phyloP scores from a whole-genome alignment of 495 filamentous ascomycete genomes.

The Penicillium egyptiacum region DNA sequence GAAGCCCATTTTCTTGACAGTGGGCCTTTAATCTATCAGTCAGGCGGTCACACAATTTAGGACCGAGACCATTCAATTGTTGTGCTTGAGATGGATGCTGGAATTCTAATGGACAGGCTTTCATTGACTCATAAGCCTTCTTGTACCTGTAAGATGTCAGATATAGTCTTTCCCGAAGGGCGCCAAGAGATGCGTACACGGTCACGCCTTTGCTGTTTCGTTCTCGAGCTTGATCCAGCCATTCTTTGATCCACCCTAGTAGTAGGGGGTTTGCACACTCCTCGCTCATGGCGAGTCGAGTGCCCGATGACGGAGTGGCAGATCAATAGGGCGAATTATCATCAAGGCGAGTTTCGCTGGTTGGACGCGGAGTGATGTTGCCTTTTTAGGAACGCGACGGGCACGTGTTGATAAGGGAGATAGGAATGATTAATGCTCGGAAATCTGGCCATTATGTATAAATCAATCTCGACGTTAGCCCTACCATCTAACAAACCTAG shows the following conservation, averaged over 20 bases:
- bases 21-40: conserved; percentile 66
- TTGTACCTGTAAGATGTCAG: conserved; percentile 56
- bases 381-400: conserved; percentile 25
- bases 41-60: conserved; percentile 66
- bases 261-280: conserved; percentile 72
- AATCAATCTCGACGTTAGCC: no score
- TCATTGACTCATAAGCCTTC: conserved; percentile 79
- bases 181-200: conserved; percentile 41
- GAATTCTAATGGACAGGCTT: conserved; percentile 71
- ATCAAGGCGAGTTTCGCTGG: not conserved
- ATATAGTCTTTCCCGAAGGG: not conserved
- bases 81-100: conserved; percentile 73
- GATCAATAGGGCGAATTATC: not conserved
- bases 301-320: conserved; percentile 11
- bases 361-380: conserved; percentile 24
- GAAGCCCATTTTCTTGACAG: conserved; percentile 67
- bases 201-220: conserved; percentile 68
- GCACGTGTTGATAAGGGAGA: conserved; percentile 21
- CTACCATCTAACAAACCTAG: no score
- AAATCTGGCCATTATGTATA: not conserved
- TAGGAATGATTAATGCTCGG: not conserved
- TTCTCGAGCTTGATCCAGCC: conserved; percentile 71
- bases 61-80: conserved; percentile 70
- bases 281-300: conserved; percentile 36
- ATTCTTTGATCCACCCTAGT: conserved; percentile 75